Percentiles rank a stretch among this genome's conserved stretches.
phyloP scores from a whole-genome alignment of 2,329 filamentous ascomycete species.

The Trichoderma simmonsii region DNA sequence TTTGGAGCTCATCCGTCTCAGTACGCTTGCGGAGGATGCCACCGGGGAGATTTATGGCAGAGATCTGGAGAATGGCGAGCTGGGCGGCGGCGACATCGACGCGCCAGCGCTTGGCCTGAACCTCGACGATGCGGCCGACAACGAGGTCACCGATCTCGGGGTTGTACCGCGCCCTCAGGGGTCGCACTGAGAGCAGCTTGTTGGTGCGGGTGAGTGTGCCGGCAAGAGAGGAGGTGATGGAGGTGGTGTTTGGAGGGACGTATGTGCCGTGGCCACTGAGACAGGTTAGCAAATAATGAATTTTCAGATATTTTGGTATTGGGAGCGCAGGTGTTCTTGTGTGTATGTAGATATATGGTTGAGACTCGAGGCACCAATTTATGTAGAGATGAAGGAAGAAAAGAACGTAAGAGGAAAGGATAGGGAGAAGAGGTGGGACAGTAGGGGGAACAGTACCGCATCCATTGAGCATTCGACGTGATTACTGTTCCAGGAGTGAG shows the following conservation, averaged over 20 bases:
- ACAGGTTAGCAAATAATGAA: slow-evolving; percentile 16
- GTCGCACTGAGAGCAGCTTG: slow-evolving; percentile 89
- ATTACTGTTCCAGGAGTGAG: slow-evolving; percentile 88
- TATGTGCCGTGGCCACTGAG: slow-evolving; percentile 89
- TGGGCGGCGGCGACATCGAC: slow-evolving; percentile 89
- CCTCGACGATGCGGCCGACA: slow-evolving; percentile 87
- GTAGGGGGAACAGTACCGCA: slow-evolving; percentile 55
- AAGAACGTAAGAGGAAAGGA: too few species aligned
- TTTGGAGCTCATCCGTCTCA: slow-evolving; percentile 94
- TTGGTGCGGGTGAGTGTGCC: slow-evolving; percentile 91
- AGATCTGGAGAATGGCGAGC: slow-evolving; percentile 80
- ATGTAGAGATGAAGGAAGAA: not conserved
- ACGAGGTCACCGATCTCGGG: slow-evolving; percentile 96
- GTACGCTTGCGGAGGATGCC: slow-evolving; percentile 89
- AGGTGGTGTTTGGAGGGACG: slow-evolving; percentile 56
- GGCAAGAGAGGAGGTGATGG: slow-evolving; percentile 85
- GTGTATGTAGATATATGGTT: not conserved
- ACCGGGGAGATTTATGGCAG: slow-evolving; percentile 89
- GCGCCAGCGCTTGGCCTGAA: slow-evolving; percentile 91
- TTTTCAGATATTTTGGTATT: not conserved
- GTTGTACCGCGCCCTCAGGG: slow-evolving; percentile 86
- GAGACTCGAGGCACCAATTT: not conserved
- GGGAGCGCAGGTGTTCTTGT: not conserved
- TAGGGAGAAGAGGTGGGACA: not conserved
- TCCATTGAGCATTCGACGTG: slow-evolving; percentile 93